Conservation (phyloP, 208 protist genomes). For the Novymonas esmeraldas region DNA sequence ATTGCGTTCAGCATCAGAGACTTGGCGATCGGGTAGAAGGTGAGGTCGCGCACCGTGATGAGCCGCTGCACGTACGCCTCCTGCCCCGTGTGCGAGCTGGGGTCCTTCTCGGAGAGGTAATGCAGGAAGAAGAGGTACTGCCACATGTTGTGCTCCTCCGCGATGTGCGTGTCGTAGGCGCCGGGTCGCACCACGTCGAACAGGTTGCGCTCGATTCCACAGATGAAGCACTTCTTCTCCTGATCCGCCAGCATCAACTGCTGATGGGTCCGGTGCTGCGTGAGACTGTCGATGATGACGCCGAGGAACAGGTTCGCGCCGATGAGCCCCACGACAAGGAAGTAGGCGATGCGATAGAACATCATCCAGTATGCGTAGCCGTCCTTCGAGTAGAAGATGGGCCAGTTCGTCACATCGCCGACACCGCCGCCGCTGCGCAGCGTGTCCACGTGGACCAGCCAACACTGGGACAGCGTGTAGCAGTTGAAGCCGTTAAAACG, state of each 20-base stretch:
- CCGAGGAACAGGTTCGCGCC: slow-evolving; percentile 93
- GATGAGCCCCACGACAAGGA: slow-evolving; percentile 79
- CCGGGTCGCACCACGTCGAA: slow-evolving; percentile 79
- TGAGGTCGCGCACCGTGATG: slow-evolving; percentile 52
- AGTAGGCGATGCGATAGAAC: slow-evolving; percentile 92
- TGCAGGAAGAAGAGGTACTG: slow-evolving; percentile 94
- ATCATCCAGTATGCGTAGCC: slow-evolving; percentile 82
- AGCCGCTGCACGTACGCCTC: slow-evolving; percentile 77
- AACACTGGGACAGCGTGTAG: slow-evolving; percentile 77
- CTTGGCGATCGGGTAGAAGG: slow-evolving; percentile 78
- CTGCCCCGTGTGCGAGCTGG: slow-evolving; percentile 71
- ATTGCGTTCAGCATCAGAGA: slow-evolving; percentile 56
- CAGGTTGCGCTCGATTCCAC: slow-evolving; percentile 77
- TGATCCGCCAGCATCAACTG: slow-evolving; percentile 70
- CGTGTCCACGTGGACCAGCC: slow-evolving; percentile 74
- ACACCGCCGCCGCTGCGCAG: slow-evolving; percentile 76
- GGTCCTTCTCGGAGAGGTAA: slow-evolving; percentile 75
- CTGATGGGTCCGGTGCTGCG: slow-evolving; percentile 69
- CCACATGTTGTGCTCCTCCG: slow-evolving; percentile 96
- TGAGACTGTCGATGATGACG: slow-evolving; percentile 95
- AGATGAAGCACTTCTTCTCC: slow-evolving; percentile 94
- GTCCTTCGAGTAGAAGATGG: slow-evolving; percentile 45
- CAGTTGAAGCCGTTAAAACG: slow-evolving; percentile 72
- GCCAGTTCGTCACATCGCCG: slow-evolving; percentile 75
- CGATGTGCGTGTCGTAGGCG: slow-evolving; percentile 86